Evolutionary conservation across 2,329 filamentous ascomycete species (phyloP).

Genomic region (Ustulina deusta): DNA sequence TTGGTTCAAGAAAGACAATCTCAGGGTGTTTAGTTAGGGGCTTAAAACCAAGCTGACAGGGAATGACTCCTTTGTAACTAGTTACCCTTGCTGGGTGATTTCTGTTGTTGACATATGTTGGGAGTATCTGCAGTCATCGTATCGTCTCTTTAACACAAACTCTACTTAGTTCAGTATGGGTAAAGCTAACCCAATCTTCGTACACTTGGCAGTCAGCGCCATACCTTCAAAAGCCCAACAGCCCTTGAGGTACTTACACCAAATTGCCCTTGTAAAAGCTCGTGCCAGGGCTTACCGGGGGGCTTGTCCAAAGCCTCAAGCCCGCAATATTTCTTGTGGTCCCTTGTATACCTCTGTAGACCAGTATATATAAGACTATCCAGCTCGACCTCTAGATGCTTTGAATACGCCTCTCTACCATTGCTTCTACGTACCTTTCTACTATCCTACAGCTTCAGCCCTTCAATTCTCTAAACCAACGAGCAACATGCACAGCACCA

Average conservation of each 20-base stretch:
- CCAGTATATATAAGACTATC: constrained; percentile 10
- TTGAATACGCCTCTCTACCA: not conserved
- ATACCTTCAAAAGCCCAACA: no score
- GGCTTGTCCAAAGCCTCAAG: no score
- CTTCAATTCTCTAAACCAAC: not conserved
- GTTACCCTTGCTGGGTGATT: not conserved
- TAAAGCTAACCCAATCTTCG: no score
- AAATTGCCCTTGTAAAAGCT: no score
- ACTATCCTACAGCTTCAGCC: not conserved
- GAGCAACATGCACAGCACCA: constrained; percentile 3
- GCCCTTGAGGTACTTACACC: no score
- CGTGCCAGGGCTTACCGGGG: no score
- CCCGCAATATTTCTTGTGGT: no score
- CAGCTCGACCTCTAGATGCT: not conserved
- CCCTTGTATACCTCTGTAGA: no score
- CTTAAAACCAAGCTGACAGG: not conserved
- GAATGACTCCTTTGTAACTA: not conserved
- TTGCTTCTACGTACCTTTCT: not conserved
- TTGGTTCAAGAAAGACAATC: not conserved
- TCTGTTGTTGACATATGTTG: not conserved
- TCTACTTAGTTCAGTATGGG: no score
- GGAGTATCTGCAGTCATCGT: not conserved
- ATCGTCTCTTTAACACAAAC: not conserved
- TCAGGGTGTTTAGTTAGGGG: not conserved
- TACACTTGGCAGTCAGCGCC: no score